Conservation (phyloP, 1,284 basidiomycete species). For the Ganoderma multipileum region DNA sequence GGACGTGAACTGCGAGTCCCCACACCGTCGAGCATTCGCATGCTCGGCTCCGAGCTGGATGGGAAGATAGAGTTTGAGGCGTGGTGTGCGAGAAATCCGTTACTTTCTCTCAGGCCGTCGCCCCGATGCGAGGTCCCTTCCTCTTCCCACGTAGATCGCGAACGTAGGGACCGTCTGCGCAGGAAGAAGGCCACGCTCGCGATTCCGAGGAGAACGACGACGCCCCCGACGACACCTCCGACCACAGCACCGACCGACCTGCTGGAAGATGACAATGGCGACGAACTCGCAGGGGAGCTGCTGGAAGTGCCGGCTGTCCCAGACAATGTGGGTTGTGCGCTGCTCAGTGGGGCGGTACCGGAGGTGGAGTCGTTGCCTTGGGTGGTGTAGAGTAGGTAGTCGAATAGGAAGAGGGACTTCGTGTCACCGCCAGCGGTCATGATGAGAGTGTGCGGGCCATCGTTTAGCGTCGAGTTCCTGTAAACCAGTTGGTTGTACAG, state of each 20-base stretch:
- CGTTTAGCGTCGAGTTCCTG: slow-evolving; percentile 25
- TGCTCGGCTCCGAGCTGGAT: neutral
- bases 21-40: neutral
- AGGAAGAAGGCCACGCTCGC: neutral
- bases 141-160: too few species aligned
- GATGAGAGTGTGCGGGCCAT: slow-evolving; percentile 28
- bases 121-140: neutral
- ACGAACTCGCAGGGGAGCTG: too few species aligned
- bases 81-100: neutral
- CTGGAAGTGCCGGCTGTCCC: neutral
- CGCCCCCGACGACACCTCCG: neutral
- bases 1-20: too few species aligned
- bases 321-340: neutral
- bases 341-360: neutral
- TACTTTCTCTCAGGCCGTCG: neutral
- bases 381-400: slow-evolving; percentile 30
- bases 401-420: slow-evolving; percentile 29
- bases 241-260: neutral
- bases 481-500: slow-evolving; percentile 24
- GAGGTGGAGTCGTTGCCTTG: neutral
- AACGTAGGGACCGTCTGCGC: neutral
- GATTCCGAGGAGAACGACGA: neutral
- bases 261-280: neutral
- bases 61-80: too few species aligned
- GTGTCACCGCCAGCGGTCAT: slow-evolving; percentile 13